Conservation (phyloP, 345 rosid species). For the Murraya paniculata region DNA sequence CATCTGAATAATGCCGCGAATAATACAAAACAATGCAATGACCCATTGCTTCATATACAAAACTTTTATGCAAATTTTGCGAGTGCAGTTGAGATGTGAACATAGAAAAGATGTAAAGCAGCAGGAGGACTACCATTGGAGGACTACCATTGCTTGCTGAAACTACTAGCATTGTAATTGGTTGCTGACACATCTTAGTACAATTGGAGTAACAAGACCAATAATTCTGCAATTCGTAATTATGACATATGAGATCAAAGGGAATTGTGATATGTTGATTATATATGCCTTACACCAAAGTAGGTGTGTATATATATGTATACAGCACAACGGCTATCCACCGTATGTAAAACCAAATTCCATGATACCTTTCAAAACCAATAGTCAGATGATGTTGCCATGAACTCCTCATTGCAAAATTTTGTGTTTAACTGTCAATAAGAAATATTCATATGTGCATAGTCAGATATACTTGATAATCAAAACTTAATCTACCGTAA, state of each 20-base stretch:
- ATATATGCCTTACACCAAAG: not conserved
- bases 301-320: too few relatives aligned
- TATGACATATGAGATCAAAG: not conserved
- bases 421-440: not conserved
- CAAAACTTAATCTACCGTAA: not conserved
- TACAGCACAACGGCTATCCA: not conserved
- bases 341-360: not conserved
- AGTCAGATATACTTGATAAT: not conserved
- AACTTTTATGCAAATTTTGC: not conserved
- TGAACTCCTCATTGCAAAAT: conserved; percentile 5
- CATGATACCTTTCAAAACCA: conserved; percentile 4
- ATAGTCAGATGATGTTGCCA: not conserved
- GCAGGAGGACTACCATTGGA: not conserved
- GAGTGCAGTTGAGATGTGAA: not conserved
- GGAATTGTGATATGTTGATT: not conserved
- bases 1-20: not conserved
- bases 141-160: not conserved
- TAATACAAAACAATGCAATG: not conserved
- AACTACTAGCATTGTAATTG: not conserved
- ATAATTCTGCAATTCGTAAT: not conserved
- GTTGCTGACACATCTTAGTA: not conserved
- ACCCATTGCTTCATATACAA: not conserved
- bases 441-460: not conserved
- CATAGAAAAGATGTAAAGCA: not conserved
- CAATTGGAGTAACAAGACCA: not conserved